Evolutionary conservation across 1,139 yeast species (phyloP).

Genomic region (Taiozyma sp.): DNA sequence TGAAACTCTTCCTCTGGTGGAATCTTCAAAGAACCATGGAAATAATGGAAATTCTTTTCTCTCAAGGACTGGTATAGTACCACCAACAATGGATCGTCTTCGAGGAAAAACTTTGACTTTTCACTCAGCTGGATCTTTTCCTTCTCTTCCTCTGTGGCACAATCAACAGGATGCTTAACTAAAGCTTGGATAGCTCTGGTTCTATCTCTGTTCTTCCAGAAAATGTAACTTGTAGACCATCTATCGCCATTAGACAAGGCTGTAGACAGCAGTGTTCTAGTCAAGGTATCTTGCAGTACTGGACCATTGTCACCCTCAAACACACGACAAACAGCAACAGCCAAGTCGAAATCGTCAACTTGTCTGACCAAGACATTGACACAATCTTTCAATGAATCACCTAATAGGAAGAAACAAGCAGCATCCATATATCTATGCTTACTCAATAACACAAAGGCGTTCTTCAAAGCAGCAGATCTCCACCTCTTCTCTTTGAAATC

Average conservation of each 20-base stretch:
- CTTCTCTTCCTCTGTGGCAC: slow-evolving; percentile 24
- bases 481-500: slow-evolving; percentile 75
- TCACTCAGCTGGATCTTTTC: slow-evolving; percentile 22
- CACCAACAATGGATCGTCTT: slow-evolving; percentile 79
- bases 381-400: slow-evolving; percentile 70
- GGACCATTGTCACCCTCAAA: slow-evolving; percentile 57
- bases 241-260: slow-evolving; percentile 65
- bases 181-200: slow-evolving; percentile 61
- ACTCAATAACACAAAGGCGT: slow-evolving; percentile 87
- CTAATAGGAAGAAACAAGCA: slow-evolving; percentile 86
- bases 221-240: slow-evolving; percentile 82
- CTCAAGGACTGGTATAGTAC: slow-evolving; percentile 62
- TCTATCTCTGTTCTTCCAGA: slow-evolving; percentile 58
- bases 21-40: slow-evolving; percentile 43
- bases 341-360: slow-evolving; percentile 63
- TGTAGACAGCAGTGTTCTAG: slow-evolving; percentile 47
- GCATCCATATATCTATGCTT: slow-evolving; percentile 86
- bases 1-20: slow-evolving; percentile 49
- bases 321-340: slow-evolving; percentile 76
- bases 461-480: slow-evolving; percentile 85
- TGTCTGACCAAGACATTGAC: slow-evolving; percentile 68
- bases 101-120: slow-evolving; percentile 45
- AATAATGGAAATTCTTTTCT: slow-evolving; percentile 41
- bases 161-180: slow-evolving; percentile 48
- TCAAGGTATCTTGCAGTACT: slow-evolving; percentile 46